Evolutionary conservation across 768 basidiomycete species (phyloP).

Genomic region (Termitomyces bulborhizus): DNA sequence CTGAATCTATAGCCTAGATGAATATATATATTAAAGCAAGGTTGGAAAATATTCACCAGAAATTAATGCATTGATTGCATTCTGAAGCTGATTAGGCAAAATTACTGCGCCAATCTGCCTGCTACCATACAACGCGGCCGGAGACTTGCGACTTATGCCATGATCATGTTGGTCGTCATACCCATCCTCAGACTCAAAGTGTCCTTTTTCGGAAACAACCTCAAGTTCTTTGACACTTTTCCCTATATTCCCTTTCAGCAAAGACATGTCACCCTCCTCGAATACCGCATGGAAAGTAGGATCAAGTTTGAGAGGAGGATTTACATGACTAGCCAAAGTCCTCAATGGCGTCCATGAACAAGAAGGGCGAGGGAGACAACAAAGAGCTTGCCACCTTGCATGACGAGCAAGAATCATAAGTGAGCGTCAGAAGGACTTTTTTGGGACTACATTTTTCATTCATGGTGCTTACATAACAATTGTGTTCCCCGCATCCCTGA

Average conservation of each 20-base stretch:
- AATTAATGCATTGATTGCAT: constrained; percentile 61
- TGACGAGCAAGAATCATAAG: constrained; percentile 15
- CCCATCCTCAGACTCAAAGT: constrained; percentile 24
- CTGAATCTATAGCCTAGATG: constrained; percentile 38
- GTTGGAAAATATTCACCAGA: constrained; percentile 36
- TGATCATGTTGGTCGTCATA: constrained; percentile 24
- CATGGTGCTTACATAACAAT: constrained; percentile 4
- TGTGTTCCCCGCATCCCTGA: no score
- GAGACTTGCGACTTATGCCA: constrained; percentile 52
- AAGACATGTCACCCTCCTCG: constrained; percentile 62
- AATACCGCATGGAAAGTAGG: constrained; percentile 57
- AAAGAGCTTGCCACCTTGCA: background rate
- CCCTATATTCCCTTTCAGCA: constrained; percentile 31
- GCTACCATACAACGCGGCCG: constrained; percentile 79
- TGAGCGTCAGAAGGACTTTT: background rate
- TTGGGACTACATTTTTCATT: background rate
- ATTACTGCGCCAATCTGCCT: constrained; percentile 64
- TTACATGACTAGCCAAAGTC: constrained; percentile 34
- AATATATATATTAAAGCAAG: background rate
- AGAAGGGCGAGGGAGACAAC: background rate
- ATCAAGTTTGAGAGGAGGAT: constrained; percentile 58
- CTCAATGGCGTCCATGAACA: background rate
- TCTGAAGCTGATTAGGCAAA: constrained; percentile 66
- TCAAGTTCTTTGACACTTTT: constrained; percentile 49
- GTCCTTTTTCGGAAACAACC: constrained; percentile 31